These are phyloP conservation scores for Lachnellula occidentalis DNA, from an alignment of 2,329 filamentous ascomycete genomes.

Conservation along the genomic window DNA sequence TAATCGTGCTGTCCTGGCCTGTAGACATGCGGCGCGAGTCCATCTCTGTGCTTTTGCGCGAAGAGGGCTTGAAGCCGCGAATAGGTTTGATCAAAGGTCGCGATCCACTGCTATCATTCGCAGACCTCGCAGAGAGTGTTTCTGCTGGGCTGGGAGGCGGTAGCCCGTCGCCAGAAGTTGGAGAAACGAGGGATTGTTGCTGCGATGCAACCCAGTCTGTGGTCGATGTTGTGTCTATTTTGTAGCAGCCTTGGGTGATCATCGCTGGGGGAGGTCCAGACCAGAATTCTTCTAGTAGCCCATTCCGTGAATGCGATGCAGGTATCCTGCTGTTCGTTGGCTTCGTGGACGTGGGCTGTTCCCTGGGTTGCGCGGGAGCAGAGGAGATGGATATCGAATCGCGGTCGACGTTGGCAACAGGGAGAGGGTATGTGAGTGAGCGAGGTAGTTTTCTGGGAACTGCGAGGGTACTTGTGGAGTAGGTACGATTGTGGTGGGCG, in stretches of 20 bases:
- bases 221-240: conserved; percentile 20
- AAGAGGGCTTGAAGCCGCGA: conserved; percentile 26
- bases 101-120: conserved; percentile 5
- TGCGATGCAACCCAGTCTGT: conserved; percentile 24
- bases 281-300: conserved; percentile 8
- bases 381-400: background rate
- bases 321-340: conserved; percentile 1
- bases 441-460: background rate
- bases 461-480: conserved; percentile 1
- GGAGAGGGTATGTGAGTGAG: background rate
- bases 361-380: background rate
- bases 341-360: background rate
- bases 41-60: conserved; percentile 23
- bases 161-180: conserved; percentile 6
- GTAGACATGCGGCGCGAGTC: conserved; percentile 17
- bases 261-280: conserved; percentile 24
- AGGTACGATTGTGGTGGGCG: background rate
- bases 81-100: conserved; percentile 26
- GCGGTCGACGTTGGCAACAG: background rate
- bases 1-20: conserved; percentile 26
- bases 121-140: conserved; percentile 7
- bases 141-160: conserved; percentile 10
- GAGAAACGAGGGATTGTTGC: conserved; percentile 20
- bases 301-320: conserved; percentile 13
- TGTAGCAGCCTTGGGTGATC: conserved; percentile 22